Percentiles rank a stretch among this genome's conserved stretches.
phyloP scores from a whole-genome alignment of 805 yeast species.

The Saccharomycopsis synnaedendra region DNA sequence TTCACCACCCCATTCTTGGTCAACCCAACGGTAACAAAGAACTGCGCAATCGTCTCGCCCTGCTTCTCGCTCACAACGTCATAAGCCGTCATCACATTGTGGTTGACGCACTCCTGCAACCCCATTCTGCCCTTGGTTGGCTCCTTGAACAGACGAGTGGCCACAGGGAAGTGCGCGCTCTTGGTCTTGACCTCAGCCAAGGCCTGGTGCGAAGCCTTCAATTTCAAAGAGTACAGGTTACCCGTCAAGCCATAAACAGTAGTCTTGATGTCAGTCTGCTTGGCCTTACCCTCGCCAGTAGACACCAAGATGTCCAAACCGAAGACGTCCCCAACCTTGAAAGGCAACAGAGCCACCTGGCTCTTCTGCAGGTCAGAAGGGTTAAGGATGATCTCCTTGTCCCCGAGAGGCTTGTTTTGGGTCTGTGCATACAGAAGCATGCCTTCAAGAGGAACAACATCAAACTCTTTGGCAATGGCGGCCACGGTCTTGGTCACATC shows the following conservation, averaged over 20 bases:
- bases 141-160: slow-evolving; percentile 53
- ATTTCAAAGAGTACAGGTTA: slow-evolving; percentile 52
- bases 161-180: slow-evolving; percentile 58
- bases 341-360: slow-evolving; percentile 51
- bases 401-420: slow-evolving; percentile 58
- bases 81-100: slow-evolving; percentile 54
- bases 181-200: slow-evolving; percentile 58
- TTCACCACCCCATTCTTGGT: slow-evolving; percentile 63
- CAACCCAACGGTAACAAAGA: slow-evolving; percentile 62
- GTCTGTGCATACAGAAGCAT: slow-evolving; percentile 67
- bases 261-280: slow-evolving; percentile 42
- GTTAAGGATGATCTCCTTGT: slow-evolving; percentile 65
- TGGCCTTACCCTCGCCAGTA: slow-evolving; percentile 55
- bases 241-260: slow-evolving; percentile 66
- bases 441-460: slow-evolving; percentile 55
- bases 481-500: slow-evolving; percentile 61
- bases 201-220: slow-evolving; percentile 57
- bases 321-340: slow-evolving; percentile 67
- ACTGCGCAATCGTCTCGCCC: slow-evolving; percentile 57
- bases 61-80: slow-evolving; percentile 60
- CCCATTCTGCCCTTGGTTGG: slow-evolving; percentile 67
- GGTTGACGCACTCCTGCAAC: slow-evolving; percentile 59
- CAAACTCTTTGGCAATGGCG: slow-evolving; percentile 48
- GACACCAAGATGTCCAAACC: slow-evolving; percentile 64
- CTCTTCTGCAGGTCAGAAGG: slow-evolving; percentile 57